Evolutionary conservation across 2,329 filamentous ascomycete genomes (phyloP), one percentile per base, ranked within the genome.

Genomic region (Colletotrichum sp.): DNA sequence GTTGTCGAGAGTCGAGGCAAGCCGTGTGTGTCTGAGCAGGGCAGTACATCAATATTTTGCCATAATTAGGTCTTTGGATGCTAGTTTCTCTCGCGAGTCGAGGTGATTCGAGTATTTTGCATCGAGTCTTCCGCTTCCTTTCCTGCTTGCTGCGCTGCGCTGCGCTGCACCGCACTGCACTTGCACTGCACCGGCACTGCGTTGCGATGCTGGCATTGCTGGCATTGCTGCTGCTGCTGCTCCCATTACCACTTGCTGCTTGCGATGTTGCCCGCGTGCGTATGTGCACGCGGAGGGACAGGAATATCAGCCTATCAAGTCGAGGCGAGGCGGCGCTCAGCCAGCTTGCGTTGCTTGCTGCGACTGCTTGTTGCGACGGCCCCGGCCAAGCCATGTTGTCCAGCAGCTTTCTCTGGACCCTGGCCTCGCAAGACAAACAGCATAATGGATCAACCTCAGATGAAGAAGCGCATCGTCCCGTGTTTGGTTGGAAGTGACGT

Each of bases 1-100:
- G 15, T 67, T 52, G 66, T 77, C 70, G 66, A 70, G 49, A 28
- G 76, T 63, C 32, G 68, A 72, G 68, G 72, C 72, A 72, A 77
- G 49, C 72, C 32, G 62, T 34, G 39, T 52, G 65, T 64, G 52
- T 72, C 57, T 21, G 55, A 73, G 39, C 74, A 77, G 69, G 69
- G 63, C 73, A 77, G 66, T 76, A 74, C 72, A 77, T 72, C 62
- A 77, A 77, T 77, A 76, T 76, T 77, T 34, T 77, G 72, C 75
- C 72, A 77, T 76, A 76, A 72, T 77, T 72, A 77, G 73, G 72
- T 62, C 72, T 68, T 49, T 52, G 36, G 55, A 24, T 73, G 64
- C 70, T 73, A 69, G 32, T n/a, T 67, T 26, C 59, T 36, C 28
- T 67, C 24, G 49, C 49, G 7, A 62, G 67, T 68, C 52, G n/a